Evolutionary conservation across 2,329 filamentous ascomycete genomes (phyloP), one percentile per base, ranked within the genome.

Genomic region (Fusarium citri): DNA sequence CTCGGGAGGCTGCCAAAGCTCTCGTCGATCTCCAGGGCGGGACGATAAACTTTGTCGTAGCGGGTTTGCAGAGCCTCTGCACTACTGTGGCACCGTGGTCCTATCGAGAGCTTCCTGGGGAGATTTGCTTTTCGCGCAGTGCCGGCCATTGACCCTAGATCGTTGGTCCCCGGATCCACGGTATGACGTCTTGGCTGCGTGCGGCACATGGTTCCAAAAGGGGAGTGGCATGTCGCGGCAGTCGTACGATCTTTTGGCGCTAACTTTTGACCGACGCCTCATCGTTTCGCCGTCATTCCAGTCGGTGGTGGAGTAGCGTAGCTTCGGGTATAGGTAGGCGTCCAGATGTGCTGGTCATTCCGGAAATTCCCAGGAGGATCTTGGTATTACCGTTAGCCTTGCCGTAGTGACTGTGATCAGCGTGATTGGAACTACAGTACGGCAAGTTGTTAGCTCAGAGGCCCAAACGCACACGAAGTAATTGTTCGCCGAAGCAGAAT

Each of bases 61-160:
- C 56, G 68, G 69, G 59, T 55, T 61, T 43, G 42, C 70, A 71
- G 69, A 65, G 64, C 56, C 71, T 48, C 41, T 28, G 45, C 30
- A 43, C 41, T 60, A 41, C 42, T 42, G 54, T 45, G 58, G 51
- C 59, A 46, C 37, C 42, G 59, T 57, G 51, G 54, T 48, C 45
- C 55, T 62, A 69, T 66, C 37, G 54, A 60, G 46, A 54, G 50
- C 28, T 23, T 50, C 57, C 66, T 66, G 61, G 69, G 64, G 72
- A 64, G 55, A 66, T 73, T 75, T 75, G 73, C 73, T 75, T 75
- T 73, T 75, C 70, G 42, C 63, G 56, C 73, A 75, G 66, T 75
- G 72, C 73, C 73, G 72, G 59, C 66, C 64, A 66, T 61, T 61
- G 61, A 61, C 62, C 64, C 70, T 69, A 66, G 62, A 60, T 72